Conservation (phyloP, 2,329 filamentous ascomycete genomes). For the Ploettnerulaceae sp. region DNA sequence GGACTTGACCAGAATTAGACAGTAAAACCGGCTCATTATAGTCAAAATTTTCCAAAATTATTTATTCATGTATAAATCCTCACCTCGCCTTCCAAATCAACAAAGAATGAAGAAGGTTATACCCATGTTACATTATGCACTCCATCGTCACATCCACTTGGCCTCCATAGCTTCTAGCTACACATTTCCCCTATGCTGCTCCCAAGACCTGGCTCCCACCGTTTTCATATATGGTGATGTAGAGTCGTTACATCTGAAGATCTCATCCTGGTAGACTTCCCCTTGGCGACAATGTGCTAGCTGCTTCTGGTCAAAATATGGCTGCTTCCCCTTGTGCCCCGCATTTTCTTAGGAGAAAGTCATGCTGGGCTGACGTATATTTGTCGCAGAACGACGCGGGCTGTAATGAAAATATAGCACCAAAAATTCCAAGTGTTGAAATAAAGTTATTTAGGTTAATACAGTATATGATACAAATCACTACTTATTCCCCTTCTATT, state of each 20-base stretch:
- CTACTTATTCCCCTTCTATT: too few relatives aligned
- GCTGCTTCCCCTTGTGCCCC: neutral
- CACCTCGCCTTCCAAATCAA: too few relatives aligned
- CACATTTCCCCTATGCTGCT: neutral
- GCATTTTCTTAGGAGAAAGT: neutral
- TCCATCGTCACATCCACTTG: conserved; percentile 9
- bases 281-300: neutral
- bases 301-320: neutral
- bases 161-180: conserved; percentile 1
- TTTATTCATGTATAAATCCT: neutral
- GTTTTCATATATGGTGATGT: conserved; percentile 9
- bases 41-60: neutral
- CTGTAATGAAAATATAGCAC: too few relatives aligned
- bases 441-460: too few relatives aligned
- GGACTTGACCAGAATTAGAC: too few relatives aligned
- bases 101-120: conserved; percentile 1
- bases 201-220: conserved; percentile 3
- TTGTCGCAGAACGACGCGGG: too few relatives aligned
- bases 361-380: conserved; percentile 6
- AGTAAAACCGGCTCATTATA: neutral
- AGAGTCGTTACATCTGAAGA: conserved; percentile 12
- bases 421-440: too few relatives aligned
- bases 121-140: conserved; percentile 13
- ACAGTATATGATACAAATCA: too few relatives aligned
- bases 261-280: conserved; percentile 11